Evolutionary conservation across 495 filamentous ascomycete species (phyloP).

Genomic region (Ascodesmis nigricans): DNA sequence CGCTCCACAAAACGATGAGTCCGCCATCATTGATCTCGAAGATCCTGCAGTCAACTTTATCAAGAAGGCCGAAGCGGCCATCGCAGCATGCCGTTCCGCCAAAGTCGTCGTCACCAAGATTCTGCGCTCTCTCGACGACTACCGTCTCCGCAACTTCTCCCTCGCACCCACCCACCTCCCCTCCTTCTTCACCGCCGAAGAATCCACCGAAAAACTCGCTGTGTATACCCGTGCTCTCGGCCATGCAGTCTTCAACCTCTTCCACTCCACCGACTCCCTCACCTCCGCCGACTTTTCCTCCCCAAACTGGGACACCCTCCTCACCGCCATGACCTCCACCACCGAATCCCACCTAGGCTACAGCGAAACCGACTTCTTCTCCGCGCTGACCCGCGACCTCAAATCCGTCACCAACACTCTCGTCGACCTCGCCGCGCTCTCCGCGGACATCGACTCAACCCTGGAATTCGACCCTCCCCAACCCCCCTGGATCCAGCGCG

Average conservation of each 20-base stretch:
- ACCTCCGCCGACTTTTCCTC: conserved; percentile 31
- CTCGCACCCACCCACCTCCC: conserved; percentile 35
- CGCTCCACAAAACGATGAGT: conserved; percentile 30
- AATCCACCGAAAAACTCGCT: conserved; percentile 41
- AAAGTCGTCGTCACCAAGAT: conserved; percentile 73
- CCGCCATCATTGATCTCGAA: conserved; percentile 35
- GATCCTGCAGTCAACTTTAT: conserved; percentile 41
- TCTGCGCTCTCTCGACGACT: conserved; percentile 51
- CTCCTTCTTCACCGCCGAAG: conserved; percentile 39
- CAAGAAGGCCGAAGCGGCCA: conserved; percentile 47
- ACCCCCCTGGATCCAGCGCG: conserved; percentile 65
- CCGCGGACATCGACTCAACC: conserved; percentile 53
- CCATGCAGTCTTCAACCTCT: conserved; percentile 38
- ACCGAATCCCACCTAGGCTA: conserved; percentile 29
- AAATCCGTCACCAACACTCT: conserved; percentile 41
- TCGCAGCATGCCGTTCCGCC: conserved; percentile 52
- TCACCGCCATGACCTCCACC: conserved; percentile 36
- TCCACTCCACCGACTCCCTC: conserved; percentile 32
- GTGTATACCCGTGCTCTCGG: conserved; percentile 45
- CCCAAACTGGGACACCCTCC: conserved; percentile 41
- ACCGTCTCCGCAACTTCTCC: conserved; percentile 54
- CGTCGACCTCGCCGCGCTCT: conserved; percentile 48
- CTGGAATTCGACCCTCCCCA: conserved; percentile 61
- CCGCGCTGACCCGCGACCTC: conserved; percentile 43
- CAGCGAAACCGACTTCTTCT: conserved; percentile 38